Conservation (phyloP, 352 stramenopile genomes). For the Phytophthora megakarya region DNA sequence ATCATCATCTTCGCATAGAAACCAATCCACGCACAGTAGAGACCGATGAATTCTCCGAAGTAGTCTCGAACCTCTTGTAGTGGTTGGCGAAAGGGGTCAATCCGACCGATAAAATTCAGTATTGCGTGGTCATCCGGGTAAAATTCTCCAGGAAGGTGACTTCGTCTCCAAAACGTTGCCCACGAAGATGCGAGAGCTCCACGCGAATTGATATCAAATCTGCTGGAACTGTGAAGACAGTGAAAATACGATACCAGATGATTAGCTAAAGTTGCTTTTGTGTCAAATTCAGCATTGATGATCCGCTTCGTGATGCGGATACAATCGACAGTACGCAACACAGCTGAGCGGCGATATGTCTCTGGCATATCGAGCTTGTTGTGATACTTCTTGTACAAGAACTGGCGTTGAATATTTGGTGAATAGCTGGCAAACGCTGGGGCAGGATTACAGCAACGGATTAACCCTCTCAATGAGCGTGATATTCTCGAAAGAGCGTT, state of each 20-base stretch:
- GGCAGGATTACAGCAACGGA: conserved; percentile 32
- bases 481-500: conserved; percentile 52
- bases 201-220: conserved; percentile 50
- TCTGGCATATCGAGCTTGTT: conserved; percentile 52
- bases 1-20: conserved; percentile 83
- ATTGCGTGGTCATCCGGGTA: conserved; percentile 46
- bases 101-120: conserved; percentile 41
- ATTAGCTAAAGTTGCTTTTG: conserved; percentile 32
- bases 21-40: conserved; percentile 91
- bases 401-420: conserved; percentile 57
- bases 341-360: conserved; percentile 47
- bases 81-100: conserved; percentile 70
- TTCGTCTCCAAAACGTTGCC: conserved; percentile 63
- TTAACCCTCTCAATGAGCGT: conserved; percentile 25
- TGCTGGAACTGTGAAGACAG: conserved; percentile 62
- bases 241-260: conserved; percentile 40
- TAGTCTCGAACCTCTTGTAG: conserved; percentile 82
- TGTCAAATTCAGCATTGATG: conserved; percentile 57
- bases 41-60: conserved; percentile 87
- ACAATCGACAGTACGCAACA: conserved; percentile 67
- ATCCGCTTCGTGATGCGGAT: conserved; percentile 52
- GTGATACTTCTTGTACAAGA: conserved; percentile 67
- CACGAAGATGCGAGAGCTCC: conserved; percentile 45
- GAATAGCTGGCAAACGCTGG: conserved; percentile 50
- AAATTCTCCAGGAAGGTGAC: conserved; percentile 43